phyloP scores from a whole-genome alignment of 2,329 filamentous ascomycete genomes.

The Pyrenochaeta sp. region DNA sequence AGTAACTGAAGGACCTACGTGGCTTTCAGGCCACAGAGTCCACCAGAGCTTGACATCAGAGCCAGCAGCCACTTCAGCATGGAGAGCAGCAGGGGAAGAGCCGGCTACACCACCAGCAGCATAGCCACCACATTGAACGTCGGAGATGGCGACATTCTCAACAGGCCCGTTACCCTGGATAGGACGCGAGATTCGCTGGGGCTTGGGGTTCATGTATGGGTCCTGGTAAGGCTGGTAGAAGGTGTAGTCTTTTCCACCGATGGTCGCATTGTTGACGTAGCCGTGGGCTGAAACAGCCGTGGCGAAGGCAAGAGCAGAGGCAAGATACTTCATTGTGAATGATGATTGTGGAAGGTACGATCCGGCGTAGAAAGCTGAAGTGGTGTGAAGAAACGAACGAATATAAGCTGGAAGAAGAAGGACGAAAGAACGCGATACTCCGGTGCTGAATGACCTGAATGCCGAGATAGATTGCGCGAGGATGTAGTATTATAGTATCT shows the following conservation, averaged over 20 bases:
- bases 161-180: slow-evolving; percentile 68
- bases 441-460: slow-evolving; percentile 25
- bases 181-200: slow-evolving; percentile 64
- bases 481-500: slow-evolving; percentile 27
- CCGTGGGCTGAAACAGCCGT: slow-evolving; percentile 45
- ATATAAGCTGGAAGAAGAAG: slow-evolving; percentile 21
- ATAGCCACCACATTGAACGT: slow-evolving; percentile 66
- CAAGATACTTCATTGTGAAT: slow-evolving; percentile 45
- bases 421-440: slow-evolving; percentile 24
- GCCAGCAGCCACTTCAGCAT: slow-evolving; percentile 63
- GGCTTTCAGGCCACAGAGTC: slow-evolving; percentile 61
- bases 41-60: slow-evolving; percentile 63
- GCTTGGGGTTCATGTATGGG: slow-evolving; percentile 45
- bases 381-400: slow-evolving; percentile 9
- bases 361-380: slow-evolving; percentile 11
- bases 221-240: slow-evolving; percentile 49
- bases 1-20: slow-evolving; percentile 65
- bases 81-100: slow-evolving; percentile 63
- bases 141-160: slow-evolving; percentile 60
- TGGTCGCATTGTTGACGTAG: slow-evolving; percentile 47
- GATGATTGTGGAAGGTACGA: slow-evolving; percentile 4
- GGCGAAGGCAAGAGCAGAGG: slow-evolving; percentile 36
- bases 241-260: slow-evolving; percentile 39
- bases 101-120: slow-evolving; percentile 59
- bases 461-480: slow-evolving; percentile 29